These are phyloP conservation scores for Forsythia suspensa DNA, from an alignment of 257 asterid species.

Conservation along the genomic window DNA sequence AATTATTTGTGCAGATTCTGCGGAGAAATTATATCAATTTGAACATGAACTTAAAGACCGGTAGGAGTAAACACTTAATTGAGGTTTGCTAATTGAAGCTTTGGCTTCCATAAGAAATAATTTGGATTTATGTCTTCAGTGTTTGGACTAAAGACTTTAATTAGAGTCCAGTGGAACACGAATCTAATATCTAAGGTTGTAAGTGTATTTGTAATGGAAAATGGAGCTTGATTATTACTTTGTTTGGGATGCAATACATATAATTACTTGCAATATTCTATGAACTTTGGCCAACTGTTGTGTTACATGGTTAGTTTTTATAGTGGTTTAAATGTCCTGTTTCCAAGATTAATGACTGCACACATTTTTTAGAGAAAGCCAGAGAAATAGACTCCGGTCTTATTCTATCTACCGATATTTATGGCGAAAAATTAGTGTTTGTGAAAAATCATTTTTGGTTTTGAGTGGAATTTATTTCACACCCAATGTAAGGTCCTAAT, in stretches of 20 bases:
- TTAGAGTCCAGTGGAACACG: neutral
- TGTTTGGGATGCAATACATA: neutral
- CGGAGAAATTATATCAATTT: slow-evolving; percentile 57
- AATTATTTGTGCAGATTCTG: slow-evolving; percentile 61
- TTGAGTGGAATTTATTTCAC: too few relatives aligned
- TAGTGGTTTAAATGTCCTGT: too few relatives aligned
- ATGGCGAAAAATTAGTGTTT: too few relatives aligned
- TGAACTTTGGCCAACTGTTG: neutral
- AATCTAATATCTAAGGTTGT: neutral
- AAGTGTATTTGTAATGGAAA: neutral
- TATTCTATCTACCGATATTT: too few relatives aligned
- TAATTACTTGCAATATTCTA: neutral
- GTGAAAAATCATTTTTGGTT: too few relatives aligned
- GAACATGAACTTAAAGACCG: slow-evolving; percentile 86
- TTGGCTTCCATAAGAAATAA: neutral
- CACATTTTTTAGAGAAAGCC: too few relatives aligned
- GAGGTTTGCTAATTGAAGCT: neutral
- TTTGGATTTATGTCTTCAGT: neutral
- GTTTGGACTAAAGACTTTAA: neutral
- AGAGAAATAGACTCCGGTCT: too few relatives aligned
- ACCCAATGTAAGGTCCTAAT: too few relatives aligned
- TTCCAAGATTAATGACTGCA: too few relatives aligned
- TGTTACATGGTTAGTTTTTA: neutral
- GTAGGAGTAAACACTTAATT: slow-evolving; percentile 13
- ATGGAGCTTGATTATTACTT: neutral